Base-by-base conservation (phyloP, 108 stramenopile species). In the Epipyxis sp. region DNA sequence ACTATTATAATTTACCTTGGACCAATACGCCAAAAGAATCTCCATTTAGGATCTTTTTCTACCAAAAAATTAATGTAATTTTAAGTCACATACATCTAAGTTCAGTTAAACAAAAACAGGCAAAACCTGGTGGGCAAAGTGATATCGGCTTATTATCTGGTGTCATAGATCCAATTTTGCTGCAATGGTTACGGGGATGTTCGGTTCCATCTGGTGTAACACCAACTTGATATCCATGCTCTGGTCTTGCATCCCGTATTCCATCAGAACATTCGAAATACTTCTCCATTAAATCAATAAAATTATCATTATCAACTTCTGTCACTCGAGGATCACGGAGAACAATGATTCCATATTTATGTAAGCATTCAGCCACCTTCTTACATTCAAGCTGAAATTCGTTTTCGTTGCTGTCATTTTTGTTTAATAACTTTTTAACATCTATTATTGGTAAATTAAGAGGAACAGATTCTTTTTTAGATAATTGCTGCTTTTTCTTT, bases 1-100 rank as follows among this genome's bases (percentile, higher is more conserved):
- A n/a, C n/a, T n/a, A n/a, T n/a, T n/a, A n/a, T n/a, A n/a, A n/a
- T n/a, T n/a, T n/a, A n/a, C n/a, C n/a, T n/a, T n/a, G 65, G 40
- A 20, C 41, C 87, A 16, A 88, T 45, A 27, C 86, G 85, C 87
- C 87, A 88, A 77, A 88, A 88, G 77, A 87, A 88, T 16, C 87
- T 82, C 87, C 87, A 88, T 69, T 88, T 88, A n/a, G 78, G 62
- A n/a, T n/a, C n/a, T n/a, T n/a, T n/a, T n/a, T n/a, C n/a, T n/a
- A n/a, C n/a, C n/a, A n/a, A n/a, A n/a, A n/a, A n/a, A n/a, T n/a
- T n/a, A n/a, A n/a, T n/a, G n/a, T n/a, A n/a, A n/a, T n/a, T n/a
- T n/a, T n/a, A n/a, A n/a, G n/a, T n/a, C n/a, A n/a, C n/a, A n/a
- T n/a, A n/a, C n/a, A n/a, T n/a, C n/a, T n/a, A n/a, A n/a, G n/a